Conservation (phyloP, 75 land plant genomes). For the Selaginella tamariscina region DNA sequence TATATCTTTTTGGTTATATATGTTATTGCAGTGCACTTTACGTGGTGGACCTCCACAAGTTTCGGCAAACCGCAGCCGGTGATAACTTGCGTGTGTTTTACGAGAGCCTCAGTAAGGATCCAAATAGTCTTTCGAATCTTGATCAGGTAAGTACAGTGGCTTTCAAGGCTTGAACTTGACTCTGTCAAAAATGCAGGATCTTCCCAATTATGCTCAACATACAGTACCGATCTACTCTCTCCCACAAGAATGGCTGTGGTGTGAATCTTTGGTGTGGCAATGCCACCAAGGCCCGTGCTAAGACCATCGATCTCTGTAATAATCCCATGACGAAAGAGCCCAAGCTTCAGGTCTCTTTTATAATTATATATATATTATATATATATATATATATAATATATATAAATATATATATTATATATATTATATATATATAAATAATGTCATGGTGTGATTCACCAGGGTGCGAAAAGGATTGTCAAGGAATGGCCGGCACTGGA, state of each 20-base stretch:
- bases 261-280: conserved; percentile 99
- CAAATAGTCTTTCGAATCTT: conserved; percentile 87
- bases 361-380: background rate
- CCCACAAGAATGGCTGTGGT: conserved; percentile 99
- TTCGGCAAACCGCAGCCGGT: conserved; percentile 93
- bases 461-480: conserved; percentile 95
- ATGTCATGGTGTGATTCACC: background rate
- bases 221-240: conserved; percentile 88
- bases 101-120: conserved; percentile 94
- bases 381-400: no score
- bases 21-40: conserved; percentile 66
- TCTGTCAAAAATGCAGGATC: conserved; percentile 45
- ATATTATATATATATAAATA: background rate
- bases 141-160: conserved; percentile 49
- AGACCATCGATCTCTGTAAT: conserved; percentile 94
- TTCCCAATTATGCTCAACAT: conserved; percentile 98
- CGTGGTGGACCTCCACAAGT: conserved; percentile 83
- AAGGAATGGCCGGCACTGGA: conserved; percentile 86
- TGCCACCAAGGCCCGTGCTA: conserved; percentile 81
- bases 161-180: background rate
- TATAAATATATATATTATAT: no score
- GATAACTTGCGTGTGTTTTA: conserved; percentile 89
- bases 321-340: conserved; percentile 99
- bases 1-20: background rate
- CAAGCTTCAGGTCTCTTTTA: conserved; percentile 59